These are phyloP conservation scores for Laetiporus sulphureus DNA, from an alignment of 1,284 basidiomycete genomes.

Conservation along the genomic window DNA sequence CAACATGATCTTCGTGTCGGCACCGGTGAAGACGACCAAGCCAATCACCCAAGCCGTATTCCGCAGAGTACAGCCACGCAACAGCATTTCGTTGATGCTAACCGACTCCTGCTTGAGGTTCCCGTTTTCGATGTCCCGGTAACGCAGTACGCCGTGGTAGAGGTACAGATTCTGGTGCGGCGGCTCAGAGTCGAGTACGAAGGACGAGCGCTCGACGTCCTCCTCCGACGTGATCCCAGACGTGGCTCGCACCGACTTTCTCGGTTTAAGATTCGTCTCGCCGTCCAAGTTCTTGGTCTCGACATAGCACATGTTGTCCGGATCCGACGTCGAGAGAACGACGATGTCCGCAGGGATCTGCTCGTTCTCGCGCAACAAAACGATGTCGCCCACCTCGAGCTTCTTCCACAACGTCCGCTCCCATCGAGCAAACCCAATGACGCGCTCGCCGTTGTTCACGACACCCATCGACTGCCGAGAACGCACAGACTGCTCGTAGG, in stretches of 20 bases:
- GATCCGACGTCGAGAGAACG: slow-evolving; percentile 82
- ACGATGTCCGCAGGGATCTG: slow-evolving; percentile 95
- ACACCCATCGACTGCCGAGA: slow-evolving; percentile 59
- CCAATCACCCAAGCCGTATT: slow-evolving; percentile 96
- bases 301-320: slow-evolving; percentile 81
- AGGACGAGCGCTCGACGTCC: slow-evolving; percentile 83
- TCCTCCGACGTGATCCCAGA: slow-evolving; percentile 79
- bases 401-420: slow-evolving; percentile 98
- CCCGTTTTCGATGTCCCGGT: slow-evolving; percentile 45
- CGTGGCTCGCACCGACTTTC: slow-evolving; percentile 76
- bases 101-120: slow-evolving; percentile 60
- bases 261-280: slow-evolving; percentile 93
- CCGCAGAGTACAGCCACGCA: slow-evolving; percentile 89
- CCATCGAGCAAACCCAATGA: slow-evolving; percentile 77
- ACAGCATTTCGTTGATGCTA: slow-evolving; percentile 88
- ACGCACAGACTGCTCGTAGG: slow-evolving; percentile 49
- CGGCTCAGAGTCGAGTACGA: slow-evolving; percentile 88
- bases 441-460: slow-evolving; percentile 69
- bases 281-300: slow-evolving; percentile 97
- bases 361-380: slow-evolving; percentile 88
- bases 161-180: slow-evolving; percentile 92
- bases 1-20: slow-evolving; percentile 97
- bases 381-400: slow-evolving; percentile 94
- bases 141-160: slow-evolving; percentile 84
- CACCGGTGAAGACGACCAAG: slow-evolving; percentile 90